These are phyloP conservation scores for Ganoderma resinaceum DNA, from an alignment of 1,284 basidiomycete genomes.

Conservation along the genomic window DNA sequence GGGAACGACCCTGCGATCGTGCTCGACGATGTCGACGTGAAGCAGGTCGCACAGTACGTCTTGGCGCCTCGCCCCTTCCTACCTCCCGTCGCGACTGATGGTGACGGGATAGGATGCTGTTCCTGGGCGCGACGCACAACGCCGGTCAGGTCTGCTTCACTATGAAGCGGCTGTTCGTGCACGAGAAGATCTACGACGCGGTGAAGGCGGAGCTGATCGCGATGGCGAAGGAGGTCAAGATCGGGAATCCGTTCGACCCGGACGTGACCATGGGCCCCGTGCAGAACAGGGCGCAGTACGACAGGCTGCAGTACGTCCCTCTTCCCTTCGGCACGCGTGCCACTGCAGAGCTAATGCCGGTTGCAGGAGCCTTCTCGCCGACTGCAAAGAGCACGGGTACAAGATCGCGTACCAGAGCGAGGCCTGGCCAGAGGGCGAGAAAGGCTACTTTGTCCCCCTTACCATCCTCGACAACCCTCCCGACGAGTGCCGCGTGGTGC, in stretches of 20 bases:
- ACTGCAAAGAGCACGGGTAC: slow-evolving; percentile 24
- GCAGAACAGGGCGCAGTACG: slow-evolving; percentile 24
- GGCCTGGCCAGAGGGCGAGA: slow-evolving; percentile 6
- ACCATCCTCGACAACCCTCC: slow-evolving; percentile 28
- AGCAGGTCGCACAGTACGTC: slow-evolving; percentile 24
- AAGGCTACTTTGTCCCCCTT: slow-evolving; percentile 26
- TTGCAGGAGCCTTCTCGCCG: slow-evolving; percentile 18
- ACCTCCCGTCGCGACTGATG: background rate
- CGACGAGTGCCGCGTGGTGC: slow-evolving; percentile 24
- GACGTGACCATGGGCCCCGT: slow-evolving; percentile 24
- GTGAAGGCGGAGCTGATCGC: slow-evolving; percentile 24
- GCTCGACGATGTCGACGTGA: slow-evolving; percentile 23
- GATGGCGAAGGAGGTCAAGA: slow-evolving; percentile 17
- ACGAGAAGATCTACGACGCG: slow-evolving; percentile 26
- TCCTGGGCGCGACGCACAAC: slow-evolving; percentile 17
- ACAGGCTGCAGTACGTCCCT: slow-evolving; percentile 21
- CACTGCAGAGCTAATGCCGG: background rate
- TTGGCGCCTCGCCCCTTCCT: background rate
- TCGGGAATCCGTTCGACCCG: slow-evolving; percentile 24
- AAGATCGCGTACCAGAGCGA: slow-evolving; percentile 21
- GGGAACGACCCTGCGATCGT: slow-evolving; percentile 32
- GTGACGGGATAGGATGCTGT: slow-evolving; percentile 3
- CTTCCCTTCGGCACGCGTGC: background rate
- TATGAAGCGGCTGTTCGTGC: slow-evolving; percentile 27
- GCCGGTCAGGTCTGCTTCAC: slow-evolving; percentile 27